These are phyloP conservation scores for Phytophthora palmivora DNA, from an alignment of 352 stramenopile species.

Conservation along the genomic window DNA sequence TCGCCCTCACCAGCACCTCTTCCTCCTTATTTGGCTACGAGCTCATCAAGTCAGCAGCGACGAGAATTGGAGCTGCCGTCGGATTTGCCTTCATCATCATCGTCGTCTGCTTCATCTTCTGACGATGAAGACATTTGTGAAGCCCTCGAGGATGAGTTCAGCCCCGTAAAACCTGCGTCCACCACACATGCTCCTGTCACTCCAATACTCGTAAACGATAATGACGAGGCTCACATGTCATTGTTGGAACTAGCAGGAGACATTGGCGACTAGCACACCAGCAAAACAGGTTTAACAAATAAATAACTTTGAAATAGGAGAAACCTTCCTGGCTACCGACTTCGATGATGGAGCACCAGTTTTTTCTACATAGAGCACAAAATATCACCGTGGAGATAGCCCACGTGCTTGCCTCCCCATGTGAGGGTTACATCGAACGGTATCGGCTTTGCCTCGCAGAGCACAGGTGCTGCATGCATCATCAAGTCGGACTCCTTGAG, in stretches of 20 bases:
- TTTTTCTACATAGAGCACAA: conserved; percentile 48
- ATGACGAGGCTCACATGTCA: conserved; percentile 41
- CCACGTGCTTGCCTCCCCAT: conserved; percentile 76
- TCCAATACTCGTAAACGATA: conserved; percentile 3
- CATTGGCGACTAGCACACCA: conserved; percentile 6
- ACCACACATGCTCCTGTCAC: background rate
- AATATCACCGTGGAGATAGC: conserved; percentile 57
- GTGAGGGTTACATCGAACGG: conserved; percentile 77
- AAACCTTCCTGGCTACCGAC: conserved; percentile 1
- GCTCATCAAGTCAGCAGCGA: conserved; percentile 3
- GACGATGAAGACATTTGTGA: conserved; percentile 26
- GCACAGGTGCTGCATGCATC: conserved; percentile 45
- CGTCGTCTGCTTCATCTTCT: conserved; percentile 41
- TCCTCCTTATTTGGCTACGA: conserved; percentile 44
- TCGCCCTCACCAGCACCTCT: conserved; percentile 37
- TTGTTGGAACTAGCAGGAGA: conserved; percentile 57
- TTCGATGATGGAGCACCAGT: background rate
- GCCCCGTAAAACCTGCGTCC: conserved; percentile 10
- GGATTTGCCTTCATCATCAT: conserved; percentile 24
- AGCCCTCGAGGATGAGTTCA: conserved; percentile 26
- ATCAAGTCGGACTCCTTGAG: conserved; percentile 69
- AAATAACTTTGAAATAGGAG: conserved; percentile 27
- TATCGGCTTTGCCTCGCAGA: conserved; percentile 53
- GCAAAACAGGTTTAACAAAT: conserved; percentile 12
- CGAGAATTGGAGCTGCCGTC: conserved; percentile 27